Percentiles rank a stretch among this genome's conserved stretches.
These are phyloP conservation scores for Crepidotus variabilis DNA, from an alignment of 768 basidiomycete genomes.

Conservation along the genomic window DNA sequence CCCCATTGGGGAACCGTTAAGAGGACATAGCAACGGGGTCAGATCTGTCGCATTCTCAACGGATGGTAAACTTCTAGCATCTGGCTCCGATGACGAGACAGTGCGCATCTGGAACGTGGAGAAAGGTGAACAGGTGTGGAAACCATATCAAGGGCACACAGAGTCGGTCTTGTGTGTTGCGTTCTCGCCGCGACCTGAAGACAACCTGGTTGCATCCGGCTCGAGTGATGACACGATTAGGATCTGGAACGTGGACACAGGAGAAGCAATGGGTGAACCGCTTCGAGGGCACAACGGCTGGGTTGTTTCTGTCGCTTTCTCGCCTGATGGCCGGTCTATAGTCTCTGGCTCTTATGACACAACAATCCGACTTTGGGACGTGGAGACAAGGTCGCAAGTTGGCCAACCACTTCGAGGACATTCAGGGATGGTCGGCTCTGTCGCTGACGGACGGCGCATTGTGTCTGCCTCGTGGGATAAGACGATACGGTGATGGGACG, in stretches of 20 bases:
- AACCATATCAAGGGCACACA: conserved; percentile 64
- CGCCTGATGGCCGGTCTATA: too few relatives aligned
- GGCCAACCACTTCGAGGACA: too few relatives aligned
- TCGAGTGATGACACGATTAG: conserved; percentile 87
- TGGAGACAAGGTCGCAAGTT: too few relatives aligned
- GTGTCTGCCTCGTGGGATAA: conserved; percentile 1
- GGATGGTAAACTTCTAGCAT: conserved; percentile 62
- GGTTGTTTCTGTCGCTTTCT: conserved; percentile 2
- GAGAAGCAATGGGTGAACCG: neutral
- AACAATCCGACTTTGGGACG: too few relatives aligned
- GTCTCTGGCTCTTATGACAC: too few relatives aligned
- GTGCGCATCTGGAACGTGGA: conserved; percentile 79
- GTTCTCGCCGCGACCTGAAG: conserved; percentile 77
- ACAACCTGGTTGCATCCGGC: conserved; percentile 85
- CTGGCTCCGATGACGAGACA: conserved; percentile 70
- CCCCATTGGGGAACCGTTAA: neutral
- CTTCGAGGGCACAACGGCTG: conserved; percentile 1
- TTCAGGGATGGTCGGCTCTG: neutral
- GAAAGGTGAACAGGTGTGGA: conserved; percentile 59
- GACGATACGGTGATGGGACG: conserved; percentile 2
- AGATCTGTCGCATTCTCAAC: conserved; percentile 29
- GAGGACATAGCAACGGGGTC: neutral
- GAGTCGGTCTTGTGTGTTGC: conserved; percentile 88
- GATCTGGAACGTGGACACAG: conserved; percentile 66
- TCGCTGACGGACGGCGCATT: neutral